phyloP scores from a whole-genome alignment of 2,329 filamentous ascomycete genomes.

The Phialocephala subalpina region DNA sequence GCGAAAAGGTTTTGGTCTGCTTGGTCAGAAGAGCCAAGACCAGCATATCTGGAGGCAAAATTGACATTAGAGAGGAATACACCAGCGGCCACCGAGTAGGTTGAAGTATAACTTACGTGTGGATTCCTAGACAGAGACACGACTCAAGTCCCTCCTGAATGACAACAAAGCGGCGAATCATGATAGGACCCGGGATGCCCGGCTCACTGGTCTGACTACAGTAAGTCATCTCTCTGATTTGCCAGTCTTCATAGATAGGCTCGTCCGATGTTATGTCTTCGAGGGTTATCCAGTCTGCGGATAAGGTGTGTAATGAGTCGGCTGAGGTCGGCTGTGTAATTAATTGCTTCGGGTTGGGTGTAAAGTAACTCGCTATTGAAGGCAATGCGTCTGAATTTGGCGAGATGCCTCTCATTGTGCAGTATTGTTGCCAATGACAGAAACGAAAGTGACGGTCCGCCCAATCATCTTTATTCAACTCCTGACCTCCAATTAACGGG shows the following conservation, averaged over 20 bases:
- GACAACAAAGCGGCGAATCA: neutral
- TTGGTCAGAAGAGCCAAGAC: neutral
- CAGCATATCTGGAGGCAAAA: neutral
- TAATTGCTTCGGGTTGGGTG: neutral
- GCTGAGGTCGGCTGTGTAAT: neutral
- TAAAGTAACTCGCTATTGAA: neutral
- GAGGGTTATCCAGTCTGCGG: neutral
- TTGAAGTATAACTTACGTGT: neutral
- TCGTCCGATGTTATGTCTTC: neutral
- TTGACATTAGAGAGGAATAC: no score
- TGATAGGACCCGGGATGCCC: neutral
- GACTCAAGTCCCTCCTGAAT: neutral
- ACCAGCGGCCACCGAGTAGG: no score
- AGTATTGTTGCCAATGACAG: neutral
- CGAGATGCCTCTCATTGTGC: neutral
- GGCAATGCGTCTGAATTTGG: neutral
- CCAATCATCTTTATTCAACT: neutral
- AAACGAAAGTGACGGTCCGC: neutral
- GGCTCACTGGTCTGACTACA: neutral
- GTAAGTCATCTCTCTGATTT: neutral
- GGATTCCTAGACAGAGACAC: neutral
- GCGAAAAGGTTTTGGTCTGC: neutral
- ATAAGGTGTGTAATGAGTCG: neutral
- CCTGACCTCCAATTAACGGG: neutral
- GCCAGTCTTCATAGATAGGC: neutral